Conservation (phyloP, 2,329 filamentous ascomycete genomes). For the Fusarium ramigenum region DNA sequence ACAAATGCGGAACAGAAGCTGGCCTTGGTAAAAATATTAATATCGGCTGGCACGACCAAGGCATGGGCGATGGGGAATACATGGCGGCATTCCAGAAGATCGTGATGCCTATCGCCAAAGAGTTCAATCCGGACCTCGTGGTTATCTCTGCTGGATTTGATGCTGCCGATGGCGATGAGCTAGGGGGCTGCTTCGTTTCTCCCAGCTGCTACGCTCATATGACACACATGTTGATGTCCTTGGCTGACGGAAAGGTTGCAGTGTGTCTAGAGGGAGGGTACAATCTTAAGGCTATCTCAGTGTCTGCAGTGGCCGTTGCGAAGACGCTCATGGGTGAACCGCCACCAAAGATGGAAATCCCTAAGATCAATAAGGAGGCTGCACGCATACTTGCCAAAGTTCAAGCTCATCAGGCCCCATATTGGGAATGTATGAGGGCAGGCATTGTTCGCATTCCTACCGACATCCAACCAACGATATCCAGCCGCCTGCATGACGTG, state of each 20-base stretch:
- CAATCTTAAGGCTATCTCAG: conserved; percentile 90
- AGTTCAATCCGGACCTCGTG: conserved; percentile 93
- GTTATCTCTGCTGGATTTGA: conserved; percentile 97
- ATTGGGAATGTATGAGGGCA: conserved; percentile 90
- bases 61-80: conserved; percentile 97
- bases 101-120: conserved; percentile 93
- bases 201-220: conserved; percentile 95
- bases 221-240: conserved; percentile 98
- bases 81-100: conserved; percentile 95
- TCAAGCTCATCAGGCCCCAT: conserved; percentile 70
- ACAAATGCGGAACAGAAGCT: conserved; percentile 64
- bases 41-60: conserved; percentile 73
- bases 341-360: conserved; percentile 69
- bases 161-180: conserved; percentile 89
- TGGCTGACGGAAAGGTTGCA: conserved; percentile 87
- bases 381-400: conserved; percentile 66
- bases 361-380: conserved; percentile 67
- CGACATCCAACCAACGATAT: conserved; percentile 61
- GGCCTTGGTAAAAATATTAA: conserved; percentile 72
- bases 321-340: conserved; percentile 95
- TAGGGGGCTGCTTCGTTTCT: conserved; percentile 92
- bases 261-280: conserved; percentile 97
- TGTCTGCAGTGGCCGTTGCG: conserved; percentile 90
- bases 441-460: conserved; percentile 63
- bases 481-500: conserved; percentile 78